Evolutionary conservation across 2,329 filamentous ascomycete species (phyloP).

Genomic region (Aspergillus sp.): DNA sequence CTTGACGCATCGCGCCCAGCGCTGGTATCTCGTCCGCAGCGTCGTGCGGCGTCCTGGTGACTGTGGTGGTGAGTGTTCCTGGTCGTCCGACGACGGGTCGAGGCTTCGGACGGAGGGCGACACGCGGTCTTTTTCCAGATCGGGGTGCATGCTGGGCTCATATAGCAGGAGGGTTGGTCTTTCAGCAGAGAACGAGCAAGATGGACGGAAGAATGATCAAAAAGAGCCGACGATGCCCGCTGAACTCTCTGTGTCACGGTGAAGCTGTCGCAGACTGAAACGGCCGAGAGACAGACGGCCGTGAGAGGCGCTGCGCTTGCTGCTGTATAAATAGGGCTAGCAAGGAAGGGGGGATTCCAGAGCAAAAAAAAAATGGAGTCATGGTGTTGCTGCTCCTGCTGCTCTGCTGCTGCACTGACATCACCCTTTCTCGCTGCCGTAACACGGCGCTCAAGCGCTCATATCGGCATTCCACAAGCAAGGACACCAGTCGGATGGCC

Average conservation of each 20-base stretch:
- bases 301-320: not conserved
- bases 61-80: slow-evolving; percentile 9
- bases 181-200: not conserved
- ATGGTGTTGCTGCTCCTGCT: not conserved
- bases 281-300: slow-evolving; percentile 1
- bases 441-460: slow-evolving; percentile 13
- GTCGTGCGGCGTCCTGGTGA: slow-evolving; percentile 5
- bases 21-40: slow-evolving; percentile 16
- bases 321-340: slow-evolving; percentile 12
- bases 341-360: slow-evolving; percentile 6
- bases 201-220: not conserved
- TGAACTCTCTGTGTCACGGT: not conserved
- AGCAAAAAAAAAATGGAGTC: not conserved
- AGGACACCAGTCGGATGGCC: not conserved
- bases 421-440: slow-evolving; percentile 12
- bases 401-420: slow-evolving; percentile 13
- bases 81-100: slow-evolving; percentile 14
- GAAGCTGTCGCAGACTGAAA: not conserved
- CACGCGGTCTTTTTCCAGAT: slow-evolving; percentile 24
- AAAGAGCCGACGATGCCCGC: not conserved
- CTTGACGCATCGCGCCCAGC: slow-evolving; percentile 23
- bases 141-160: slow-evolving; percentile 14
- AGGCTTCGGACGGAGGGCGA: slow-evolving; percentile 23
- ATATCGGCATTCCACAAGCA: slow-evolving; percentile 17
- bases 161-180: not conserved